These are phyloP conservation scores for Starmera pachycereana DNA, from an alignment of 805 yeast species.

Conservation along the genomic window DNA sequence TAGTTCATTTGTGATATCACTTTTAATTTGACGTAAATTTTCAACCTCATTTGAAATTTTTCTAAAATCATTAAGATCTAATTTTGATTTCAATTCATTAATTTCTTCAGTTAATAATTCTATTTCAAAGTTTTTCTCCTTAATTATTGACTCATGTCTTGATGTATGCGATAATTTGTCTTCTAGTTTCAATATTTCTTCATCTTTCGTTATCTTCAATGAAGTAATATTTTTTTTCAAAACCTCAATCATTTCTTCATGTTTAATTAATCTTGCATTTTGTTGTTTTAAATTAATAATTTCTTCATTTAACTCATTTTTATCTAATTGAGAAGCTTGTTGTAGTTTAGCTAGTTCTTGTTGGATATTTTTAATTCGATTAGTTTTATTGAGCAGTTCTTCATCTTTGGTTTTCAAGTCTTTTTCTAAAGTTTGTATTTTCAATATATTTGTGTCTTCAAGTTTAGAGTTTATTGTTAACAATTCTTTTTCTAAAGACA, in stretches of 20 bases:
- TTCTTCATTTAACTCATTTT: background rate
- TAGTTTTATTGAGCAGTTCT: background rate
- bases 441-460: background rate
- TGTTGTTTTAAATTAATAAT: background rate
- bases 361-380: background rate
- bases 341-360: background rate
- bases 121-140: conserved; percentile 16
- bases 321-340: background rate
- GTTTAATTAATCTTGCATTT: background rate
- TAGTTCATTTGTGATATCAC: conserved; percentile 18
- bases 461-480: background rate
- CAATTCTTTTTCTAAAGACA: background rate
- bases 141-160: conserved; percentile 1
- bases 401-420: background rate
- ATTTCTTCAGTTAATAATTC: conserved; percentile 16
- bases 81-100: conserved; percentile 5
- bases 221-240: background rate
- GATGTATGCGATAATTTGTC: background rate
- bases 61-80: conserved; percentile 1
- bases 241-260: background rate
- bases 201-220: background rate
- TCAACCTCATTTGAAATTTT: conserved; percentile 5
- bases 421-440: background rate
- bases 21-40: conserved; percentile 23
- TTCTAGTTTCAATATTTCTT: background rate